These are phyloP conservation scores for Scleromitrula shiraiana DNA, from an alignment of 2,329 filamentous ascomycete species.

Conservation along the genomic window DNA sequence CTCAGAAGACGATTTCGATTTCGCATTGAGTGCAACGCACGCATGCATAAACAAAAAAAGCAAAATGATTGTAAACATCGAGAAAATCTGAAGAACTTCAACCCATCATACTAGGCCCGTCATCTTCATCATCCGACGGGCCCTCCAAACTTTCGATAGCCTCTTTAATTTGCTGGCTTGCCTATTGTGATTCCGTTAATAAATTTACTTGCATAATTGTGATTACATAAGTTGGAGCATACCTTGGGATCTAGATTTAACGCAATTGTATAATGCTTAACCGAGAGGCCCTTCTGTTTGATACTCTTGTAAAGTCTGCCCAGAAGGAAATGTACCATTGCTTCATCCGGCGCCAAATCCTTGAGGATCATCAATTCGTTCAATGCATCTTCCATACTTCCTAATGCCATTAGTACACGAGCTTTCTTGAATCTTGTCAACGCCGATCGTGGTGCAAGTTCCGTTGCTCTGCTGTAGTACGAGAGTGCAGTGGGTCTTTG, in stretches of 20 bases:
- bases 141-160: slow-evolving; percentile 82
- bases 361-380: slow-evolving; percentile 81
- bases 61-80: not conserved
- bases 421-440: slow-evolving; percentile 80
- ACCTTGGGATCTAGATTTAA: slow-evolving; percentile 96
- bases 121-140: slow-evolving; percentile 33
- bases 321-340: slow-evolving; percentile 90
- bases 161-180: slow-evolving; percentile 89
- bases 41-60: not conserved
- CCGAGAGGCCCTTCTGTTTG: slow-evolving; percentile 68
- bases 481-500: slow-evolving; percentile 69
- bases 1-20: no score
- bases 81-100: not conserved
- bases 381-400: slow-evolving; percentile 62
- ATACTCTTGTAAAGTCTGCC: slow-evolving; percentile 73
- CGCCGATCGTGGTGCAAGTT: slow-evolving; percentile 71
- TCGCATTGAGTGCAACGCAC: not conserved
- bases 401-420: slow-evolving; percentile 70
- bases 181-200: slow-evolving; percentile 43
- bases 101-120: slow-evolving; percentile 47
- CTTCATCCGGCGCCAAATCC: slow-evolving; percentile 86
- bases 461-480: slow-evolving; percentile 75
- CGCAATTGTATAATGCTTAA: slow-evolving; percentile 89
- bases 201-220: slow-evolving; percentile 1
- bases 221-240: slow-evolving; percentile 26